Conservation (phyloP, 306 rosid genomes). For the Fragaria nilgerrensis region DNA sequence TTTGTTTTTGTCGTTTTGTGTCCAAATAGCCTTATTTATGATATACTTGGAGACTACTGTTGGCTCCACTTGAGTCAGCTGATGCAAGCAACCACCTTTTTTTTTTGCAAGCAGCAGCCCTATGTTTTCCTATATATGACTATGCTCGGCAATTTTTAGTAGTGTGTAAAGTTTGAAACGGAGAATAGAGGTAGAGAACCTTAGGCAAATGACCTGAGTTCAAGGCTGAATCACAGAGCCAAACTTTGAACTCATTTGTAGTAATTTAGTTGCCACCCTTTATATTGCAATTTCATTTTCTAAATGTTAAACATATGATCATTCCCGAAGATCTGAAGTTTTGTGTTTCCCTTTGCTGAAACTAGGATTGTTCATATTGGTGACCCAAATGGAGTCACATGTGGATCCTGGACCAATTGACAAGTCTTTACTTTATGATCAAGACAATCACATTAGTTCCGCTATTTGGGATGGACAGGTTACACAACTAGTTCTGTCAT, state of each 20-base stretch:
- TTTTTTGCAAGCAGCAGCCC: neutral
- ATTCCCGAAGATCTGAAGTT: slow-evolving; percentile 10
- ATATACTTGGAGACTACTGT: neutral
- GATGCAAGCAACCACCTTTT: neutral
- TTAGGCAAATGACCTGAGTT: neutral
- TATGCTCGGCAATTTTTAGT: neutral
- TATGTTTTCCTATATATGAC: neutral
- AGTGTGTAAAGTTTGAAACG: neutral
- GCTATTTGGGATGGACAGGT: slow-evolving; percentile 98
- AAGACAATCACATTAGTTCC: slow-evolving; percentile 90
- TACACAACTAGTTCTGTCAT: slow-evolving; percentile 15
- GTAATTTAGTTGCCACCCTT: neutral
- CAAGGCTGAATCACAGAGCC: neutral
- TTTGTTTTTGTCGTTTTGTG: neutral
- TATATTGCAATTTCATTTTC: neutral
- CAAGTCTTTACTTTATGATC: slow-evolving; percentile 75
- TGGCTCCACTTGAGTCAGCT: neutral
- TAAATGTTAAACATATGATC: slow-evolving; percentile 1
- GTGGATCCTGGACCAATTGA: slow-evolving; percentile 78
- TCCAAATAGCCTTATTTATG: neutral
- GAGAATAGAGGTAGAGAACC: neutral
- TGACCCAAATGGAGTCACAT: slow-evolving; percentile 49
- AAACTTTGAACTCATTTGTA: neutral
- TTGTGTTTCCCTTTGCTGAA: slow-evolving; percentile 11
- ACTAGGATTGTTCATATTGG: slow-evolving; percentile 25